phyloP scores from a whole-genome alignment of 176 grass and related monocot species.

The Cymbopogon citratus region DNA sequence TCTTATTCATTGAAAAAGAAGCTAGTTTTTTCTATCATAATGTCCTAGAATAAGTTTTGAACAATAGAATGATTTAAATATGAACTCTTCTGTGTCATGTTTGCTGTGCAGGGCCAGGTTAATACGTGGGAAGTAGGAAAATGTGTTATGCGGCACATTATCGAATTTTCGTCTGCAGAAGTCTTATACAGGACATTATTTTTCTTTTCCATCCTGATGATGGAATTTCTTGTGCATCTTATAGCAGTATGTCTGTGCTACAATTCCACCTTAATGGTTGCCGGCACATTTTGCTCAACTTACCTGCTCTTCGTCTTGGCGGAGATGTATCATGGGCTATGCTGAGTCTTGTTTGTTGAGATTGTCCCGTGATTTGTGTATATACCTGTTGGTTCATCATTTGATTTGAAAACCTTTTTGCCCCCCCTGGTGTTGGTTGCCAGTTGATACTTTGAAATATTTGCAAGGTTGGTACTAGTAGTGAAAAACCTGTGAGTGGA shows the following conservation, averaged over 20 bases:
- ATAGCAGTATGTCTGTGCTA: neutral
- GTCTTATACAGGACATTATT: neutral
- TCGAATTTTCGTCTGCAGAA: neutral
- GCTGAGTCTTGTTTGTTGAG: neutral
- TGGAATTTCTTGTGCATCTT: neutral
- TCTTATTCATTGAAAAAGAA: neutral
- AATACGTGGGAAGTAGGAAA: constrained; percentile 8
- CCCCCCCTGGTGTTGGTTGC: neutral
- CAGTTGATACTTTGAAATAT: neutral
- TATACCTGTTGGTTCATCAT: neutral
- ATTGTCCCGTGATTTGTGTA: neutral
- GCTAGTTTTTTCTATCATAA: neutral
- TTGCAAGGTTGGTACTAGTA: neutral
- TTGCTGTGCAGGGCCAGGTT: constrained; percentile 35
- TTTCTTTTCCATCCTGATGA: neutral
- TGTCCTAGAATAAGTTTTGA: neutral
- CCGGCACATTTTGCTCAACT: neutral
- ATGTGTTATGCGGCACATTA: neutral
- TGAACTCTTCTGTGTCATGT: neutral
- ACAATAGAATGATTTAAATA: neutral
- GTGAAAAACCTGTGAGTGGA: neutral
- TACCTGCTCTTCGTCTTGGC: neutral
- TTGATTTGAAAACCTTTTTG: neutral
- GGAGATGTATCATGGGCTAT: neutral
- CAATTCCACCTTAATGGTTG: neutral